phyloP scores from a whole-genome alignment of 257 asterid genomes.

The Solanum chmielewskii region DNA sequence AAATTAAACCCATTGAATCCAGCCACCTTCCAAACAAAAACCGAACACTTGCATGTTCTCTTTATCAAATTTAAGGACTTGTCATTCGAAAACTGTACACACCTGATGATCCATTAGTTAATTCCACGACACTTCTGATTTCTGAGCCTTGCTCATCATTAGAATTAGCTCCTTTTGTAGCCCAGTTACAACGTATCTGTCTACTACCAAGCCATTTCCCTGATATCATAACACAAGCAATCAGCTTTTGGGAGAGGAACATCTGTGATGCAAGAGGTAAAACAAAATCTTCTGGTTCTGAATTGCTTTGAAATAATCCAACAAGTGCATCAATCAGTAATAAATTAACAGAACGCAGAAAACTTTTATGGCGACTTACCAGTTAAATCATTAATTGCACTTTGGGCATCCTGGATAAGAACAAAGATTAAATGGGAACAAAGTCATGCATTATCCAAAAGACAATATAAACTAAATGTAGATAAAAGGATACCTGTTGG shows the following conservation, averaged over 20 bases:
- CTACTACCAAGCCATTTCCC: slow-evolving; percentile 97
- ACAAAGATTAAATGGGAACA: background rate
- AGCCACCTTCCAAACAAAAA: background rate
- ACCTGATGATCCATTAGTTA: slow-evolving; percentile 74
- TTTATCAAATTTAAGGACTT: background rate
- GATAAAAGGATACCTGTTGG: slow-evolving; percentile 49
- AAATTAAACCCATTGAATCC: background rate
- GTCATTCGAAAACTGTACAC: background rate
- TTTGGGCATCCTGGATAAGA: slow-evolving; percentile 77
- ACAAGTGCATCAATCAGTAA: background rate
- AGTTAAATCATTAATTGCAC: slow-evolving; percentile 79
- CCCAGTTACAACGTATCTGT: slow-evolving; percentile 98
- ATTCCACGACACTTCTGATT: slow-evolving; percentile 69
- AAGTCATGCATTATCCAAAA: background rate
- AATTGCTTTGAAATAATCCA: background rate
- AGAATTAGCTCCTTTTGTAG: slow-evolving; percentile 73
- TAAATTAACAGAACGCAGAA: background rate
- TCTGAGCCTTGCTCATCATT: slow-evolving; percentile 73
- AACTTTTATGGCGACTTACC: slow-evolving; percentile 30
- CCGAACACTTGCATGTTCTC: background rate
- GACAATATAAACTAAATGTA: background rate
- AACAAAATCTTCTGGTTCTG: background rate
- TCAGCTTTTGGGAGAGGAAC: background rate
- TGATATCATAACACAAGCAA: background rate
- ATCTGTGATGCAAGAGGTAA: background rate